Conservation (phyloP, 371 early-diverging fungal species). For the Mortierella sp. region DNA sequence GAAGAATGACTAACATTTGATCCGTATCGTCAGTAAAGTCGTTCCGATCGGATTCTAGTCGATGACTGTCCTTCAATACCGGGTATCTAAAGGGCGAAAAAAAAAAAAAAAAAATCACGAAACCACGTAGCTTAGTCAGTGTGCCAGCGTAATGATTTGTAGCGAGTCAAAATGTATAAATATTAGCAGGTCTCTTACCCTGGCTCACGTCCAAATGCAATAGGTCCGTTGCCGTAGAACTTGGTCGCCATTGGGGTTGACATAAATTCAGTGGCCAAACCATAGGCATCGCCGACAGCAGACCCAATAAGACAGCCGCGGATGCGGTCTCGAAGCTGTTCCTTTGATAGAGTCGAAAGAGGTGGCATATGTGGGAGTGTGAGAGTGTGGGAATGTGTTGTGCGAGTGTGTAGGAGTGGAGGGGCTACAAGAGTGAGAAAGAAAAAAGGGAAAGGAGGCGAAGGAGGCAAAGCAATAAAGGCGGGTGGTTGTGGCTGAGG, state of each 20-base stretch:
- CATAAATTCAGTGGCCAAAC: constrained; percentile 78
- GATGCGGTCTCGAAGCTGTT: constrained; percentile 36
- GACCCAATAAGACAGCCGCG: constrained; percentile 54
- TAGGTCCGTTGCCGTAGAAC: constrained; percentile 69
- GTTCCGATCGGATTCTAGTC: constrained; percentile 54
- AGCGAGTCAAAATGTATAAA: background rate
- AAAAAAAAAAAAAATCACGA: background rate
- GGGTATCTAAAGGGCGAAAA: constrained; percentile 20
- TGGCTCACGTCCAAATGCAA: constrained; percentile 69
- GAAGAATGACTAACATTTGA: constrained; percentile 68
- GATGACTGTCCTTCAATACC: constrained; percentile 57
- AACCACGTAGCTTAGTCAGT: background rate
- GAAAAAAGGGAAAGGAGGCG: too few relatives aligned
- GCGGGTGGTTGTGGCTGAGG: too few relatives aligned
- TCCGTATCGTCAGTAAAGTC: constrained; percentile 81
- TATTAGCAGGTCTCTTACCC: constrained; percentile 20
- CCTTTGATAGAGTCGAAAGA: constrained; percentile 24
- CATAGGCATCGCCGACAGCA: constrained; percentile 77
- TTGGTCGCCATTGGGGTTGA: constrained; percentile 52
- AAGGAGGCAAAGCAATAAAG: background rate
- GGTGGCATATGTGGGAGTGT: background rate
- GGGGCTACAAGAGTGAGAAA: background rate
- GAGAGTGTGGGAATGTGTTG: background rate
- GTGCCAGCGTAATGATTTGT: too few relatives aligned
- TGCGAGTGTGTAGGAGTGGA: background rate